Conservation (phyloP, 2,329 filamentous ascomycete species). For the Alternaria brassicicola region DNA sequence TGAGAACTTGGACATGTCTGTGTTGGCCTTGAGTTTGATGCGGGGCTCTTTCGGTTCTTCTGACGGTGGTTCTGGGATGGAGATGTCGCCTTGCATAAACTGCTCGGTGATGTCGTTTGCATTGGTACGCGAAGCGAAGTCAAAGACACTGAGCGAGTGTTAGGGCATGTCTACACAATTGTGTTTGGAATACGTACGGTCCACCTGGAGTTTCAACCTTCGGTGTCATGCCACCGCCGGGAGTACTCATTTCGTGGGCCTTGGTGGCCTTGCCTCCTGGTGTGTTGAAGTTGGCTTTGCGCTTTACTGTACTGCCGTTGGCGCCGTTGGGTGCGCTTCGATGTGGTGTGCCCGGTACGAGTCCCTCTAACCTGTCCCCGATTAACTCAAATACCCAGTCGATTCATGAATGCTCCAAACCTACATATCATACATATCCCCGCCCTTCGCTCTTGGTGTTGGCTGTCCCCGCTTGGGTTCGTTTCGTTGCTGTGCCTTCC, state of each 20-base stretch:
- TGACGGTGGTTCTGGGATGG: slow-evolving; percentile 70
- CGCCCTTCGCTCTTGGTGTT: slow-evolving; percentile 61
- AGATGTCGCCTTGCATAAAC: slow-evolving; percentile 74
- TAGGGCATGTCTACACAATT: slow-evolving; percentile 1
- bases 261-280: slow-evolving; percentile 54
- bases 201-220: slow-evolving; percentile 44
- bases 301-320: slow-evolving; percentile 58
- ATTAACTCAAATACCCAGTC: slow-evolving; percentile 10
- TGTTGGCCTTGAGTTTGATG: slow-evolving; percentile 82
- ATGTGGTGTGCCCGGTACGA: slow-evolving; percentile 54
- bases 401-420: slow-evolving; percentile 1
- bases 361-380: slow-evolving; percentile 53
- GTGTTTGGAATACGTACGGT: slow-evolving; percentile 44
- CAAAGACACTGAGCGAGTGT: slow-evolving; percentile 55
- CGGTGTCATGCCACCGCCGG: slow-evolving; percentile 48
- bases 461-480: slow-evolving; percentile 67
- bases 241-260: slow-evolving; percentile 57
- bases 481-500: slow-evolving; percentile 65
- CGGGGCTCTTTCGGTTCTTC: slow-evolving; percentile 76
- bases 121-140: slow-evolving; percentile 78
- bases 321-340: slow-evolving; percentile 48
- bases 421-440: slow-evolving; percentile 83
- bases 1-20: slow-evolving; percentile 85
- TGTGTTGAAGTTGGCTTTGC: slow-evolving; percentile 60
- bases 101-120: slow-evolving; percentile 82